phyloP scores from a whole-genome alignment of 345 rosid genomes.

The Reutealis trisperma region DNA sequence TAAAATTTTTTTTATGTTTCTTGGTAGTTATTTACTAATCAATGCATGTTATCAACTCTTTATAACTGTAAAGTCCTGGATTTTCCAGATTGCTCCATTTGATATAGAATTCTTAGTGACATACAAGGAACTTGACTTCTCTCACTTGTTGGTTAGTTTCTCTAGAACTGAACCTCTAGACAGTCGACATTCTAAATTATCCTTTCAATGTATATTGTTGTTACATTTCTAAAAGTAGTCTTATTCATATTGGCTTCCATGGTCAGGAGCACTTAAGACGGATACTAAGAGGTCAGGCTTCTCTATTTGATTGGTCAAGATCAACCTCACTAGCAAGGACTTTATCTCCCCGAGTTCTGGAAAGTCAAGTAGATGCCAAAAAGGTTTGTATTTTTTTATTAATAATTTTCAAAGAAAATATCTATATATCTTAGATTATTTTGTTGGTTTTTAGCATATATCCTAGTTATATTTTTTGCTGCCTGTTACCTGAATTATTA shows the following conservation, averaged over 20 bases:
- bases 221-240: background rate
- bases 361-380: constrained; percentile 96
- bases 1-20: too few species aligned
- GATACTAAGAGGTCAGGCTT: constrained; percentile 95
- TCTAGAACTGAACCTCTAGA: constrained; percentile 3
- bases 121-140: constrained; percentile 97
- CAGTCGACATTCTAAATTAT: background rate
- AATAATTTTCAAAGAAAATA: background rate
- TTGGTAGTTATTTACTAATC: constrained; percentile 17
- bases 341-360: constrained; percentile 93
- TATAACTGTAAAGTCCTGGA: constrained; percentile 16
- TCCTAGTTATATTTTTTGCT: background rate
- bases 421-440: background rate
- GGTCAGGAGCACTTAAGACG: constrained; percentile 87
- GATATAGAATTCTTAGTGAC: constrained; percentile 95
- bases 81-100: constrained; percentile 85
- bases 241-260: constrained; percentile 22
- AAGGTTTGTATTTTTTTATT: constrained; percentile 51
- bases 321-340: constrained; percentile 94
- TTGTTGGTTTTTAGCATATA: background rate
- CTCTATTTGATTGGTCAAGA: constrained; percentile 94
- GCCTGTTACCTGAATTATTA: background rate
- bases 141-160: constrained; percentile 90
- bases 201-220: background rate
- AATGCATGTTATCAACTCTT: background rate